phyloP scores from a whole-genome alignment of 2,329 filamentous ascomycete genomes.

The Cladosporium colombiae region DNA sequence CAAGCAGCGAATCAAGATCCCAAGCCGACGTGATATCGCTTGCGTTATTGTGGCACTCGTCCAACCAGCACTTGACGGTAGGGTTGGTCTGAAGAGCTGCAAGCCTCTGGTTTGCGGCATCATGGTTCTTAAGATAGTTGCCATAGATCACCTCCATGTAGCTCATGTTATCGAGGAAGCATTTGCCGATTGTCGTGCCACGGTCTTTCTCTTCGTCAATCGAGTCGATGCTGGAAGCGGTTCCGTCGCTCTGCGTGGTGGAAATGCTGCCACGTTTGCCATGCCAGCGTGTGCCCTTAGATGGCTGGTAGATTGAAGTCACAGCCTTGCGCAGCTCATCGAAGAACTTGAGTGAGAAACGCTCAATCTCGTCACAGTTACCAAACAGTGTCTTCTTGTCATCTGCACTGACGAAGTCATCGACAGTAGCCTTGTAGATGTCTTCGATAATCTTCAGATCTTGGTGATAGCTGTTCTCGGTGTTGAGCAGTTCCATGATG shows the following conservation, averaged over 20 bases:
- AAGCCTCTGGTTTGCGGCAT: conserved; percentile 63
- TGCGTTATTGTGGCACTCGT: conserved; percentile 88
- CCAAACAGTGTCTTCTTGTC: conserved; percentile 90
- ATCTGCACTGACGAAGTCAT: conserved; percentile 74
- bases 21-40: conserved; percentile 91
- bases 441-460: conserved; percentile 98
- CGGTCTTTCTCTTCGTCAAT: conserved; percentile 58
- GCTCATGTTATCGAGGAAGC: conserved; percentile 57
- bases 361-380: conserved; percentile 87
- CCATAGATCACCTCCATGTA: conserved; percentile 67
- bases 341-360: conserved; percentile 79
- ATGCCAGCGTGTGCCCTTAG: conserved; percentile 55
- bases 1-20: conserved; percentile 92
- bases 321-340: conserved; percentile 78
- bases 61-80: conserved; percentile 76
- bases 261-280: conserved; percentile 54
- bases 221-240: conserved; percentile 31
- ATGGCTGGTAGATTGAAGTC: conserved; percentile 73
- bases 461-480: conserved; percentile 84
- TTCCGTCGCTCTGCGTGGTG: conserved; percentile 43
- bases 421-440: conserved; percentile 89
- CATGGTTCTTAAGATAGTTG: conserved; percentile 65
- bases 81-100: conserved; percentile 57
- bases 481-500: conserved; percentile 89
- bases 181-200: conserved; percentile 59